Evolutionary conservation across 2,329 filamentous ascomycete genomes (phyloP).

Genomic region (Calonectria montana): DNA sequence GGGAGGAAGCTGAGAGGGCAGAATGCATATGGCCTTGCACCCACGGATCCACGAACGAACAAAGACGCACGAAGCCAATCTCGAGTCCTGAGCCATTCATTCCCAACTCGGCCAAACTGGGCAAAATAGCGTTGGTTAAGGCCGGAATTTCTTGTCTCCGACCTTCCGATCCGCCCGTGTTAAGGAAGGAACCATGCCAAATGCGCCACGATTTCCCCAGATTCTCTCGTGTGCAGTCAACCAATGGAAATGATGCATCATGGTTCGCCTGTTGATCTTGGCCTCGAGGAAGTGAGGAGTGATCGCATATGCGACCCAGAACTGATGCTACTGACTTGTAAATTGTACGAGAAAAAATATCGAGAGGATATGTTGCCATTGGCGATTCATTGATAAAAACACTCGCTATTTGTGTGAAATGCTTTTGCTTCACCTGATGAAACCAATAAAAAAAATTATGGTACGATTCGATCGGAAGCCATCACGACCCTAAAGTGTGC

Average conservation of each 20-base stretch:
- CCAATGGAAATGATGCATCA: constrained; percentile 4
- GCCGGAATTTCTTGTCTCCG: constrained; percentile 30
- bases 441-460: neutral
- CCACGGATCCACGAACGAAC: constrained; percentile 25
- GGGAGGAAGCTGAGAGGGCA: constrained; percentile 13
- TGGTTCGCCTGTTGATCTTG: neutral
- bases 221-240: constrained; percentile 18
- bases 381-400: too few species aligned
- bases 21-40: constrained; percentile 28
- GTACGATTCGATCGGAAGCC: neutral
- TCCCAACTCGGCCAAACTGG: constrained; percentile 25
- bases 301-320: neutral
- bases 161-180: constrained; percentile 16
- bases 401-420: neutral
- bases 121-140: constrained; percentile 24
- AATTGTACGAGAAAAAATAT: too few species aligned
- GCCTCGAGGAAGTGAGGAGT: constrained; percentile 1
- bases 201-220: constrained; percentile 31
- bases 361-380: too few species aligned
- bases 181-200: constrained; percentile 7
- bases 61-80: constrained; percentile 25
- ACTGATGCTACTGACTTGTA: neutral
- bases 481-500: neutral
- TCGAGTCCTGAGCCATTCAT: constrained; percentile 21
- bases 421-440: neutral